phyloP scores from a whole-genome alignment of 345 rosid genomes.

The Eucalyptus urophylla region DNA sequence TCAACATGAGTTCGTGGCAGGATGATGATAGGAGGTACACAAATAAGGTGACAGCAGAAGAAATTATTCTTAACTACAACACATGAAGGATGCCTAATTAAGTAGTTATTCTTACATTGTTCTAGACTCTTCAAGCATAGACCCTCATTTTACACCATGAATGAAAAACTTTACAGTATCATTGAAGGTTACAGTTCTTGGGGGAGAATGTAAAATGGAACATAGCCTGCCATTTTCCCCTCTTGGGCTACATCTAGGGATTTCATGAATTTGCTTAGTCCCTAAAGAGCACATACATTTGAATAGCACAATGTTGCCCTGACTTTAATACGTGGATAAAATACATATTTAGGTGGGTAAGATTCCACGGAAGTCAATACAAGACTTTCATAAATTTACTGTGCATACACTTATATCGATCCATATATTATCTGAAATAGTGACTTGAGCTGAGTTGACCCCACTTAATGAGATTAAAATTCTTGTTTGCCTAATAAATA shows the following conservation, averaged over 20 bases:
- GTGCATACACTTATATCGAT: neutral
- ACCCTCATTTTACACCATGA: neutral
- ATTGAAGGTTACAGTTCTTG: neutral
- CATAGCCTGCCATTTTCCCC: neutral
- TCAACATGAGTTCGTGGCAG: neutral
- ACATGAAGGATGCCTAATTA: neutral
- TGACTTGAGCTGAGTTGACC: neutral
- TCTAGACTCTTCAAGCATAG: neutral
- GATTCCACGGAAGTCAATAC: neutral
- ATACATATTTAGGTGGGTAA: neutral
- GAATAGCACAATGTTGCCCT: neutral
- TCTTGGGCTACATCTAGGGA: neutral
- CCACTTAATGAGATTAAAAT: neutral
- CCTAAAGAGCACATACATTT: neutral
- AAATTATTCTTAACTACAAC: too few species aligned
- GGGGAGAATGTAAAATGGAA: neutral
- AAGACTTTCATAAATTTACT: neutral
- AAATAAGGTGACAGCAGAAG: neutral
- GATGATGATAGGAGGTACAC: neutral
- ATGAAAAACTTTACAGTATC: neutral
- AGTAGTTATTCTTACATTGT: neutral
- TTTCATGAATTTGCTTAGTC: neutral
- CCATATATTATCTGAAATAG: neutral
- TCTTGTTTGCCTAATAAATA: neutral
- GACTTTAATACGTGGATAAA: neutral